These are phyloP conservation scores for Corniculantispora saksenae DNA, from an alignment of 2,329 filamentous ascomycete species.

Conservation along the genomic window DNA sequence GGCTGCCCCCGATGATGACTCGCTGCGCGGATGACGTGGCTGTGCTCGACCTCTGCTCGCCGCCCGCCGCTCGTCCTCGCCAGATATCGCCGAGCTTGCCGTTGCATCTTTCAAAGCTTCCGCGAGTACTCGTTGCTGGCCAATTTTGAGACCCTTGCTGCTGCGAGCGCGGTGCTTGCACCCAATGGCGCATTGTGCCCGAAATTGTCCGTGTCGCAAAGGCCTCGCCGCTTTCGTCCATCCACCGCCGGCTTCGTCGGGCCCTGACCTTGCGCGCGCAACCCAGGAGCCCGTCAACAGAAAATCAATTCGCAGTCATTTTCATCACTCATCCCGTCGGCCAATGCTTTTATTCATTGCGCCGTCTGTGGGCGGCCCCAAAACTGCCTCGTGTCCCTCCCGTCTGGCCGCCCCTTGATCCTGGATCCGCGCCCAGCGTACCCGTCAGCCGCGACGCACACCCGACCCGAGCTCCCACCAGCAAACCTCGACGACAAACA, in stretches of 20 bases:
- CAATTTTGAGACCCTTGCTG: background rate
- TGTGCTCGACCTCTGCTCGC: background rate
- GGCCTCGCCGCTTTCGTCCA: constrained; percentile 4
- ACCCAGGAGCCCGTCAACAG: background rate
- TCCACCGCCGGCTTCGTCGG: background rate
- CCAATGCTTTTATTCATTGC: background rate
- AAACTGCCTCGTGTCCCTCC: background rate
- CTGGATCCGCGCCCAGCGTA: constrained; percentile 13
- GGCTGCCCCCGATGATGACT: background rate
- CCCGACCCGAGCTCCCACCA: constrained; percentile 7
- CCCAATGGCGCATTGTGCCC: constrained; percentile 9
- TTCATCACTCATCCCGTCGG: background rate
- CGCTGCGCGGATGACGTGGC: constrained; percentile 12
- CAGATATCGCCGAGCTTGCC: background rate
- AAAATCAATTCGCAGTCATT: background rate
- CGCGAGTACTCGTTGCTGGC: background rate
- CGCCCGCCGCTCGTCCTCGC: background rate
- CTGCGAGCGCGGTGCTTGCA: background rate
- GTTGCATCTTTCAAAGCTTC: background rate
- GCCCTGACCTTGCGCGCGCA: background rate
- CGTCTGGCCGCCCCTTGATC: background rate
- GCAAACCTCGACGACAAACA: constrained; percentile 17
- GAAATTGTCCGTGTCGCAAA: constrained; percentile 12
- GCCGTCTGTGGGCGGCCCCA: background rate
- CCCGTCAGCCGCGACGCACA: constrained; percentile 15